phyloP scores from a whole-genome alignment of 2,329 filamentous ascomycete species.

The Talaromyces sp. region DNA sequence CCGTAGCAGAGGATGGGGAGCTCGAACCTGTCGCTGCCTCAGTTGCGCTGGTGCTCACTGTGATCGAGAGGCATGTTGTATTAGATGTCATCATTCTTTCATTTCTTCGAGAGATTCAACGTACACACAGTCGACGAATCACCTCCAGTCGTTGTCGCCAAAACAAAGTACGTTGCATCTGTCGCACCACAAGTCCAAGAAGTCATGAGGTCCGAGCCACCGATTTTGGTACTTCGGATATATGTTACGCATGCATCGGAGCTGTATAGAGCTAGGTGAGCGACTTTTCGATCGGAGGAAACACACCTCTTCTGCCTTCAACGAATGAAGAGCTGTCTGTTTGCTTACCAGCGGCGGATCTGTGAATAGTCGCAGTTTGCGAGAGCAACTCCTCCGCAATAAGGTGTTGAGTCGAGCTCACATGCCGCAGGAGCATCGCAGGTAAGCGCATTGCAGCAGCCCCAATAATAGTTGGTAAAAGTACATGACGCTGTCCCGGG shows the following conservation, averaged over 20 bases:
- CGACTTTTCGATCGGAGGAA: not conserved
- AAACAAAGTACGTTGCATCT: not conserved
- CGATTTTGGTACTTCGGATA: not conserved
- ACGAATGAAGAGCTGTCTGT: not conserved
- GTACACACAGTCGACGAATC: not conserved
- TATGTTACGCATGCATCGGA: slow-evolving; percentile 9
- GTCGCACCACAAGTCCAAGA: slow-evolving; percentile 12
- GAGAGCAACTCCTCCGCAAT: slow-evolving; percentile 7
- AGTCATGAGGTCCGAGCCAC: not conserved
- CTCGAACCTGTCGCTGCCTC: not conserved
- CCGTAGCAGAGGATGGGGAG: not conserved
- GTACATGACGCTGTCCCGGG: slow-evolving; percentile 8
- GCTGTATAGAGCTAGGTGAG: not conserved
- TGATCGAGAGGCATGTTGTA: not conserved
- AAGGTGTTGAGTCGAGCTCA: not conserved
- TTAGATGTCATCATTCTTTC: not conserved
- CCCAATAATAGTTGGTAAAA: slow-evolving; percentile 8
- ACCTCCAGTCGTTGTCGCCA: slow-evolving; percentile 1
- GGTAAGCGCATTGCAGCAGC: slow-evolving; percentile 2
- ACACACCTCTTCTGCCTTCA: not conserved
- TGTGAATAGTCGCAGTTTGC: slow-evolving; percentile 1
- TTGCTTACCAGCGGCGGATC: slow-evolving; percentile 4
- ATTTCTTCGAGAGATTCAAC: not conserved
- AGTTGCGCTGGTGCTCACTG: not conserved
- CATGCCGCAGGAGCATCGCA: slow-evolving; percentile 6